phyloP scores from a whole-genome alignment of 176 grass and related monocot species.

The Triticum urartu region DNA sequence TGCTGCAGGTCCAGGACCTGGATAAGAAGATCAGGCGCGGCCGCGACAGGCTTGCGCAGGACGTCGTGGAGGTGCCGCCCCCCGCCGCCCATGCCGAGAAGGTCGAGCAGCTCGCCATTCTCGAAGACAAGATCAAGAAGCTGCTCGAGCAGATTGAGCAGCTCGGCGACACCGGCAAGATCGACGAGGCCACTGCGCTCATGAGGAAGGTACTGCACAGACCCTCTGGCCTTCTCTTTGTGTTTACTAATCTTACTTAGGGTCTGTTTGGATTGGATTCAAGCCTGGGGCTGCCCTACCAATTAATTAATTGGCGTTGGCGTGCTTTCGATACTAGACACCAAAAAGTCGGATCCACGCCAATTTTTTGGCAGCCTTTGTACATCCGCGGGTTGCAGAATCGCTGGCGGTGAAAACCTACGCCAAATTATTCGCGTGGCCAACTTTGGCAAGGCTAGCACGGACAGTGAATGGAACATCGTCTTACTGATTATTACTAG shows the following conservation, averaged over 20 bases:
- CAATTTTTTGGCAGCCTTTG: too few relatives aligned
- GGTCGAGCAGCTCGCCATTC: conserved; percentile 52
- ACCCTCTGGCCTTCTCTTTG: not conserved
- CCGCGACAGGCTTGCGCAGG: not conserved
- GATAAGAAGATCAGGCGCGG: conserved; percentile 21
- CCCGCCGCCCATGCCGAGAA: conserved; percentile 25
- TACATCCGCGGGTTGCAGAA: too few relatives aligned
- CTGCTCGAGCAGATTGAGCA: conserved; percentile 66
- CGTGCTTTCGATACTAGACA: too few relatives aligned
- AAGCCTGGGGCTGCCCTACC: too few relatives aligned
- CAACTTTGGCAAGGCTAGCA: too few relatives aligned
- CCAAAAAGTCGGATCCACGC: too few relatives aligned
- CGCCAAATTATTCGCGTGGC: too few relatives aligned
- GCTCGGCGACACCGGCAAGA: conserved; percentile 67
- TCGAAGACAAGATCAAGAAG: conserved; percentile 83
- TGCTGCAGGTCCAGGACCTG: not conserved
- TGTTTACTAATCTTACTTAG: too few relatives aligned
- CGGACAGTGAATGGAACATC: too few relatives aligned
- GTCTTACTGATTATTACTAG: not conserved
- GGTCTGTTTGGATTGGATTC: too few relatives aligned
- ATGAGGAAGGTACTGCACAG: conserved; percentile 52
- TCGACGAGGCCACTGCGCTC: conserved; percentile 72
- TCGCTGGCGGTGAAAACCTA: too few relatives aligned
- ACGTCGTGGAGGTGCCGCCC: not conserved
- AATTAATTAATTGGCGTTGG: too few relatives aligned